phyloP scores from a whole-genome alignment of 2,329 filamentous ascomycete species.

The Metarhizium rileyi region DNA sequence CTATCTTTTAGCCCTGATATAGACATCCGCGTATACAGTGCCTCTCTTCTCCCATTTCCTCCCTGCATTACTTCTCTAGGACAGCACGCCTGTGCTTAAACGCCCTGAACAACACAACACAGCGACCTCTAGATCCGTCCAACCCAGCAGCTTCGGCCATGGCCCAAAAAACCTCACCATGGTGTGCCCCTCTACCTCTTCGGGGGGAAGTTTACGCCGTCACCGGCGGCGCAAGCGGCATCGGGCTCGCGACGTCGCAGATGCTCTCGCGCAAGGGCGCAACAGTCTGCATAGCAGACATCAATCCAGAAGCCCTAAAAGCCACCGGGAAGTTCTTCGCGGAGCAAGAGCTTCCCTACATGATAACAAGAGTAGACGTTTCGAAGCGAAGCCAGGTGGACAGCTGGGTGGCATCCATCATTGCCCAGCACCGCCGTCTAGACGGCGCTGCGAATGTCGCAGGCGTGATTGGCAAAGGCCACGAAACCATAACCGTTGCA shows the following conservation, averaged over 20 bases:
- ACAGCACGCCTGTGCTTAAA: too few relatives aligned
- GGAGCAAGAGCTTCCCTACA: constrained; percentile 14
- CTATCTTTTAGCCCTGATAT: too few relatives aligned
- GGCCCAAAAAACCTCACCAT: background rate
- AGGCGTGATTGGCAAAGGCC: constrained; percentile 35
- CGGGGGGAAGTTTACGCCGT: constrained; percentile 20
- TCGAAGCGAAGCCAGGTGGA: constrained; percentile 37
- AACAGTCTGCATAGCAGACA: constrained; percentile 27
- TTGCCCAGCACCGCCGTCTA: constrained; percentile 37
- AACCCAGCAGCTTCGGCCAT: background rate
- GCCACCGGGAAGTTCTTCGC: constrained; percentile 22
- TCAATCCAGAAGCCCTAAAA: constrained; percentile 23
- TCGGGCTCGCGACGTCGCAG: constrained; percentile 30
- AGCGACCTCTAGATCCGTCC: too few relatives aligned
- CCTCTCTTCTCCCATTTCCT: too few relatives aligned
- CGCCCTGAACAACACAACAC: too few relatives aligned
- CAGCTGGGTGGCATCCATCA: constrained; percentile 33
- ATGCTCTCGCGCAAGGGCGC: constrained; percentile 27
- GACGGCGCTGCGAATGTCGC: constrained; percentile 46
- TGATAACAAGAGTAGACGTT: constrained; percentile 34
- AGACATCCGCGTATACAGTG: too few relatives aligned
- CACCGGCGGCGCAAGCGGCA: constrained; percentile 26
- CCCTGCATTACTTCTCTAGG: too few relatives aligned
- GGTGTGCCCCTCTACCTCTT: background rate
- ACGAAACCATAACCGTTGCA: constrained; percentile 27